A percentile compares a stretch with the other conserved stretches of the same genome.
phyloP scores from a whole-genome alignment of 2,329 filamentous ascomycete species.

The Talaromyces funiculosus region DNA sequence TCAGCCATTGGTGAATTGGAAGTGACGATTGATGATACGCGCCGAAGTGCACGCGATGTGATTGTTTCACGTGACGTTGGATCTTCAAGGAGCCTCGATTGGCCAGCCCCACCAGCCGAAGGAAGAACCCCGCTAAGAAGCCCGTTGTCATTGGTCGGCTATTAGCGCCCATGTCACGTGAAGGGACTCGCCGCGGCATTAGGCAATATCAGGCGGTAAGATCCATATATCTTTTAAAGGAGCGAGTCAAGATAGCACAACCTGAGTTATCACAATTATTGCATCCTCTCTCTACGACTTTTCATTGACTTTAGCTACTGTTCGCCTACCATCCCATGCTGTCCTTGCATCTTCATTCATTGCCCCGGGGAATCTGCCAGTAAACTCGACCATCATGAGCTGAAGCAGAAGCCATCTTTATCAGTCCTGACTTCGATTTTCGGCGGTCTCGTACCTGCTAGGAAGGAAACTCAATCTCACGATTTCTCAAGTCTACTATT shows the following conservation, averaged over 20 bases:
- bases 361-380: neutral
- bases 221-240: neutral
- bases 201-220: conserved; percentile 10
- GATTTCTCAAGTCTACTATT: neutral
- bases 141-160: neutral
- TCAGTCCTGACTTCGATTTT: neutral
- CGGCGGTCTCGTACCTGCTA: neutral
- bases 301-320: neutral
- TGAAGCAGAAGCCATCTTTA: neutral
- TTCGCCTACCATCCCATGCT: neutral
- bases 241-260: neutral
- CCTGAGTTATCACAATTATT: neutral
- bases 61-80: neutral
- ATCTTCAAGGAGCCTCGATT: neutral
- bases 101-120: neutral
- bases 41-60: neutral
- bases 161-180: neutral
- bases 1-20: neutral
- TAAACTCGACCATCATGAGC: neutral
- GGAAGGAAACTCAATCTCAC: neutral
- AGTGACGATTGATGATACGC: neutral
- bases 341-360: neutral
- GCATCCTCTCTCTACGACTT: neutral
- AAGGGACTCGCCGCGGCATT: neutral
- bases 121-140: neutral